Percentiles rank a stretch among this genome's conserved stretches.
Conservation (phyloP, 192 early-diverging fungal species). For the Entomortierella lignicola region DNA sequence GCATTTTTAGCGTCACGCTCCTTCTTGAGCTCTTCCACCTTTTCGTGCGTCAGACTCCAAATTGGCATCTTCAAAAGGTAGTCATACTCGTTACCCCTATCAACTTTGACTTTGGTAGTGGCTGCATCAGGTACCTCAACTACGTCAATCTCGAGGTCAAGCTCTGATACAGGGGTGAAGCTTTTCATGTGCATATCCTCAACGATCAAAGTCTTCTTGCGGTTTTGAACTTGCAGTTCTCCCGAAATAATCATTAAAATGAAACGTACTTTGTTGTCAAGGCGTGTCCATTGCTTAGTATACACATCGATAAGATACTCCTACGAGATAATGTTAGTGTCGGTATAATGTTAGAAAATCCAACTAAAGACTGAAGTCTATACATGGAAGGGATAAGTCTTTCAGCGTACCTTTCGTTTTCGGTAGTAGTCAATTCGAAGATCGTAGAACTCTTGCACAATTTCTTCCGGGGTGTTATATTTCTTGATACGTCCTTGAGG, state of each 20-base stretch:
- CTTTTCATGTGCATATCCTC: slow-evolving; percentile 75
- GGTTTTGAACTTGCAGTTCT: slow-evolving; percentile 84
- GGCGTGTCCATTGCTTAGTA: slow-evolving; percentile 70
- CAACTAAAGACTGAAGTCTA: neutral
- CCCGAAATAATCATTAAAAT: slow-evolving; percentile 90
- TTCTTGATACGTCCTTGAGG: slow-evolving; percentile 84
- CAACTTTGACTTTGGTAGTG: slow-evolving; percentile 26
- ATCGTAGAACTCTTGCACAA: slow-evolving; percentile 90
- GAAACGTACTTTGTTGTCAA: slow-evolving; percentile 91
- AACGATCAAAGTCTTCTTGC: slow-evolving; percentile 83
- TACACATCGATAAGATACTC: slow-evolving; percentile 70
- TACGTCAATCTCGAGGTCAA: slow-evolving; percentile 59
- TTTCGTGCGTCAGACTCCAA: slow-evolving; percentile 90
- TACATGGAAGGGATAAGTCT: too few relatives aligned
- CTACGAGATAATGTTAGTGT: slow-evolving; percentile 29
- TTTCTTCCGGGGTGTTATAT: slow-evolving; percentile 80
- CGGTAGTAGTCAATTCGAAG: slow-evolving; percentile 87
- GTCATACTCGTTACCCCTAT: slow-evolving; percentile 71
- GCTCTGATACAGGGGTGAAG: slow-evolving; percentile 72
- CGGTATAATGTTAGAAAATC: neutral
- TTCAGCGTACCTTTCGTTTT: slow-evolving; percentile 80
- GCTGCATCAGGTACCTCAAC: slow-evolving; percentile 50
- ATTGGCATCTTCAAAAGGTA: slow-evolving; percentile 93
- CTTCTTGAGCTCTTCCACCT: slow-evolving; percentile 77
- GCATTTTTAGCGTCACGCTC: slow-evolving; percentile 73